Evolutionary conservation across 306 rosid species (phyloP).

Genomic region (Luffa aegyptiaca): DNA sequence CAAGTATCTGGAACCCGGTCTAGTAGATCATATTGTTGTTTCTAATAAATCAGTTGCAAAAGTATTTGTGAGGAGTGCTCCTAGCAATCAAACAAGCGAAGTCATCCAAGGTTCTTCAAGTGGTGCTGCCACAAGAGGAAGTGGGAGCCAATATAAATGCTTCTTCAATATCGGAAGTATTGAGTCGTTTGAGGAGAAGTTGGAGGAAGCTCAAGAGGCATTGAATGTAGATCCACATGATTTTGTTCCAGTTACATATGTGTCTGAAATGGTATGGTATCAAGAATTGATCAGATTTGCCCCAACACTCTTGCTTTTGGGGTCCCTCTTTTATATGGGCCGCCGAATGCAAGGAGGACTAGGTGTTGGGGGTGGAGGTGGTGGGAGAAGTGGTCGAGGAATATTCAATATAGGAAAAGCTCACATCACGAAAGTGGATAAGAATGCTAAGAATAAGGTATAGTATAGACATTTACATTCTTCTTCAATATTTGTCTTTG

Average conservation of each 20-base stretch:
- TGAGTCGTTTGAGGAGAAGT: constrained; percentile 91
- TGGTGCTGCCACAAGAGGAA: constrained; percentile 32
- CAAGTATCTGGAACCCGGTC: constrained; percentile 86
- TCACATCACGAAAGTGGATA: constrained; percentile 75
- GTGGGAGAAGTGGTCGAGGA: constrained; percentile 70
- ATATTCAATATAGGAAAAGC: constrained; percentile 94
- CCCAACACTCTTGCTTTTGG: constrained; percentile 63
- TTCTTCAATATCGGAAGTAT: constrained; percentile 86
- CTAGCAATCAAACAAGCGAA: constrained; percentile 47
- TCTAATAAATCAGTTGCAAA: constrained; percentile 89
- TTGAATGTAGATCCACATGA: constrained; percentile 72
- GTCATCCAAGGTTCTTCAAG: constrained; percentile 44
- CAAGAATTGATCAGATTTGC: constrained; percentile 67
- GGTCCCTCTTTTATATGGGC: constrained; percentile 54
- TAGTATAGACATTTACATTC: constrained; percentile 19
- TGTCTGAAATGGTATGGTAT: constrained; percentile 66
- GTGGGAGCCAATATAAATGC: constrained; percentile 61
- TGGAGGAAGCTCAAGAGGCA: constrained; percentile 93
- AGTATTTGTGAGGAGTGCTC: constrained; percentile 64
- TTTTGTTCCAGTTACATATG: constrained; percentile 80
- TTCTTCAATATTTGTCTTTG: background rate
- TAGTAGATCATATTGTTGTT: constrained; percentile 84
- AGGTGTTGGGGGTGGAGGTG: constrained; percentile 62
- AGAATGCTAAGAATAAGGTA: constrained; percentile 86
- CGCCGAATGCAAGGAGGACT: constrained; percentile 78